Evolutionary conservation across 108 stramenopile genomes (phyloP), one percentile per base, ranked within the genome.

Genomic region (Nannochloropsis gaditana): DNA sequence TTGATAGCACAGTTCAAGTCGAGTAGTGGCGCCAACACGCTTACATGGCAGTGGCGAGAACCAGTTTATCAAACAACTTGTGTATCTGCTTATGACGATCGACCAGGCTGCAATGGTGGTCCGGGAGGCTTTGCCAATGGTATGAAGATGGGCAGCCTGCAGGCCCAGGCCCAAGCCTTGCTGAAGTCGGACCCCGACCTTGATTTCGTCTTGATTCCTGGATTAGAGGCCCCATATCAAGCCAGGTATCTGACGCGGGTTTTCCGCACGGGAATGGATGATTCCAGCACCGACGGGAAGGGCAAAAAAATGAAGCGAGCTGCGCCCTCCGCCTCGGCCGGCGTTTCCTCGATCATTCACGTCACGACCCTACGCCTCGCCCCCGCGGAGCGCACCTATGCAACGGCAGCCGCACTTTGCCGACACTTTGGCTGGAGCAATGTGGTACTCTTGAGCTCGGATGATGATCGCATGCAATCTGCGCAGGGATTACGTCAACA

Each of bases 391-490:
- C 59, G 59, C 0, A 73, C 59, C 59, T 73, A 73, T 6, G 19
- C n/a, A 15, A 73, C 59, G n/a, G 59, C 59, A n/a, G n/a, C 59
- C 15, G 59, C 59, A 2, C 59, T 73, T 73, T 73, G 59, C n/a
- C 59, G 59, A 6, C 59, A 73, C n/a, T 73, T 73, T 73, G 59
- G 59, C 15, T 73, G 59, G 59, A n/a, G 59, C 59, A 15, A 73
- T 73, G 59, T 73, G 59, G 59, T n/a, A 4, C n/a, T 73, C 19
- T 73, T 73, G 59, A 73, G 59, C 8, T 73, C 59, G 3, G 59
- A 73, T 73, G 59, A 73, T 73, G n/a, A 73, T 73, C 59, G n/a
- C 59, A 73, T 73, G 59, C 59, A 73, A n/a, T 15, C 59, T 4
- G 59, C 59, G n/a, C 59, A 73, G n/a, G 59, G 59, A 15, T n/a